Conservation (phyloP, 345 rosid genomes). For the Leavenworthia alabamica region DNA sequence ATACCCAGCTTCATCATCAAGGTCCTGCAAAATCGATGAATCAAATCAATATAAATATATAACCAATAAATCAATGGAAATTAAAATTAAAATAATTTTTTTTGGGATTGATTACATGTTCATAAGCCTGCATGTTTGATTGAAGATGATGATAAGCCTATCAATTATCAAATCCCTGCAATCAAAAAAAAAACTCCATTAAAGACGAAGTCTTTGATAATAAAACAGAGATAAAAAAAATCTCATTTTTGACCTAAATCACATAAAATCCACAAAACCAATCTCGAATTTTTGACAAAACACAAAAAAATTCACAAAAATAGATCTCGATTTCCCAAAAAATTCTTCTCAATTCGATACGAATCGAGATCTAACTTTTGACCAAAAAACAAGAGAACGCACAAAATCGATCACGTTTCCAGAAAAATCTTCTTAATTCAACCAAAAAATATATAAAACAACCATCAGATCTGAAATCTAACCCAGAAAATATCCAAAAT, state of each 20-base stretch:
- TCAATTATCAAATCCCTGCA: conserved; percentile 13
- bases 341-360: background rate
- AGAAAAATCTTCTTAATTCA: background rate
- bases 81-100: background rate
- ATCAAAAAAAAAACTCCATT: background rate
- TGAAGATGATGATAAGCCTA: background rate
- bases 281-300: background rate
- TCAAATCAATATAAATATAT: too few relatives aligned
- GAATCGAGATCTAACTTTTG: background rate
- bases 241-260: background rate
- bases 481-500: background rate
- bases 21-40: conserved; percentile 16
- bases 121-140: conserved; percentile 28
- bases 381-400: background rate
- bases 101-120: conserved; percentile 18
- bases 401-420: background rate
- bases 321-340: background rate
- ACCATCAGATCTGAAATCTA: background rate
- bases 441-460: background rate
- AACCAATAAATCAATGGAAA: background rate
- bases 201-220: background rate
- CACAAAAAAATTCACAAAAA: background rate
- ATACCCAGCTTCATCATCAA: conserved; percentile 27
- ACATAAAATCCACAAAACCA: background rate
- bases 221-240: background rate